Evolutionary conservation across 2,329 filamentous ascomycete genomes (phyloP).

Genomic region (Plenodomus lindquistii): DNA sequence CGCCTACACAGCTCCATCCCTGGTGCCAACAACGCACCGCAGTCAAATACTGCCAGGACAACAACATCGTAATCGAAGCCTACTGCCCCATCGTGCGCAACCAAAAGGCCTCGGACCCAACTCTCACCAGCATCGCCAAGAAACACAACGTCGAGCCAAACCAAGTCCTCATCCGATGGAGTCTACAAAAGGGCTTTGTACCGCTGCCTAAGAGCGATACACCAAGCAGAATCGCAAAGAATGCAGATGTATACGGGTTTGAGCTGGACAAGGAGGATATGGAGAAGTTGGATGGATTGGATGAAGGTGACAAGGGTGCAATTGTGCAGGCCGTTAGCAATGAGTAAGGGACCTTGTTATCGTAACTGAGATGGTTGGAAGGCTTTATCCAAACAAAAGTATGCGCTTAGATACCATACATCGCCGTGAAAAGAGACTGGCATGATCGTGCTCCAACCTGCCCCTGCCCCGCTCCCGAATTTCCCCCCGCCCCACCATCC

Average conservation of each 20-base stretch:
- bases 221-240: conserved; percentile 38
- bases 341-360: background rate
- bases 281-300: conserved; percentile 37
- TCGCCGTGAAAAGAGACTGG: too few species aligned
- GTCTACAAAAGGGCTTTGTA: conserved; percentile 69
- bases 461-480: background rate
- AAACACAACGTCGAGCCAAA: conserved; percentile 75
- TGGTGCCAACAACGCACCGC: conserved; percentile 69
- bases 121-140: conserved; percentile 65
- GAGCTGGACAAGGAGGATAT: conserved; percentile 43
- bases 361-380: too few species aligned
- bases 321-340: conserved; percentile 36
- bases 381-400: too few species aligned
- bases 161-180: conserved; percentile 80
- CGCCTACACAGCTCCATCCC: conserved; percentile 69
- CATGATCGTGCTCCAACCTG: too few species aligned
- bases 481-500: background rate
- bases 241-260: conserved; percentile 44
- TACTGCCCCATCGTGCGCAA: conserved; percentile 72
- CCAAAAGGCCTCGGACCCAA: conserved; percentile 70
- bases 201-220: conserved; percentile 47
- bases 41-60: conserved; percentile 60
- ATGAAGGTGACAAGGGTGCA: conserved; percentile 38
- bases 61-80: conserved; percentile 64
- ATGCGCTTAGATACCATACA: too few species aligned